Evolutionary conservation across 306 rosid species (phyloP).

Genomic region (Sophora flavescens): DNA sequence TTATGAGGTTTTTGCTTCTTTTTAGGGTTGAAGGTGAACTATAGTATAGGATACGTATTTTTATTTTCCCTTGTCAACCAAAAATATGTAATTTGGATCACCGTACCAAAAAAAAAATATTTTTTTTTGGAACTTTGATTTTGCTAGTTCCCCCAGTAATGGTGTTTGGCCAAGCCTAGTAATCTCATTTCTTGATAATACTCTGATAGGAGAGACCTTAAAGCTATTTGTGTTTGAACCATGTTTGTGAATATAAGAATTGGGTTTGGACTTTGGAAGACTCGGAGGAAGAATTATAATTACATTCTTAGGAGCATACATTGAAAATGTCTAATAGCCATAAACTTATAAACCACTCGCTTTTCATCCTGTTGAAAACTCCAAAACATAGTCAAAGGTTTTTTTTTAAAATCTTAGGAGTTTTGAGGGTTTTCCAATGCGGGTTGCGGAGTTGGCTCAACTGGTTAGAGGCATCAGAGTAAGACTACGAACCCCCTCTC

Average conservation of each 20-base stretch:
- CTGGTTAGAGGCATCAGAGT: background rate
- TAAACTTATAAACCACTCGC: background rate
- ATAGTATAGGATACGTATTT: background rate
- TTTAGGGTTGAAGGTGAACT: background rate
- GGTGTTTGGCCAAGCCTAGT: background rate
- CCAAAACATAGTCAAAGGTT: background rate
- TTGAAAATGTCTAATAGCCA: background rate
- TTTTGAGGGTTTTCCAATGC: background rate
- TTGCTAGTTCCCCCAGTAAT: background rate
- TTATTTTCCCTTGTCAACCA: background rate
- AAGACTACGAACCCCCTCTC: background rate
- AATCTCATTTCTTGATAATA: conserved; percentile 16
- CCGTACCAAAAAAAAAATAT: background rate
- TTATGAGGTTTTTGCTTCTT: conserved; percentile 29
- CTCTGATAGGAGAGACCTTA: background rate
- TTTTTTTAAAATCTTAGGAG: background rate
- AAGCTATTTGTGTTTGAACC: background rate
- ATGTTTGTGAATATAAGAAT: background rate
- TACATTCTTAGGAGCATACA: background rate
- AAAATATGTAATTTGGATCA: conserved; percentile 2
- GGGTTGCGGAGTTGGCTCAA: background rate
- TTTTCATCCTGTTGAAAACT: too few relatives aligned
- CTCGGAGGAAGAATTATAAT: background rate
- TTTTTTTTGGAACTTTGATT: background rate
- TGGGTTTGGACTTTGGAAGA: background rate